A percentile compares a stretch with the other conserved stretches of the same genome.
Conservation (phyloP, 306 rosid genomes). For the Cucumis sativus region DNA sequence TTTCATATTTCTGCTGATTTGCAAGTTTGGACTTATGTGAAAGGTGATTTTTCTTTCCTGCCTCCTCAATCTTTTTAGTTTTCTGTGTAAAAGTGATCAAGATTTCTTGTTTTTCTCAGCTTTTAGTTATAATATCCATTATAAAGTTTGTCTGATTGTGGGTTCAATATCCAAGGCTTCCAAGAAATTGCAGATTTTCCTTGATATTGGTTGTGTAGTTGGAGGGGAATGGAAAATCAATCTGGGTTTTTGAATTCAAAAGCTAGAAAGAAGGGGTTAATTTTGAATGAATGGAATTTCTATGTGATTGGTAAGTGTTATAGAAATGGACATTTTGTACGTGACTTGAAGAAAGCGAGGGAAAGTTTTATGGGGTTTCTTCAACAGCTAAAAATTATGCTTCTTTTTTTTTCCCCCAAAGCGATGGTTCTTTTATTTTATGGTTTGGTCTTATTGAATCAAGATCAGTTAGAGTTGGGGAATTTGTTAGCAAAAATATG, state of each 20-base stretch:
- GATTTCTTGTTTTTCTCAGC: constrained; percentile 4
- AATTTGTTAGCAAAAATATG: not conserved
- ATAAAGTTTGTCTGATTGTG: not conserved
- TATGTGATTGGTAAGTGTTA: not conserved
- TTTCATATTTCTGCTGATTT: not conserved
- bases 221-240: not conserved
- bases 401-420: not conserved
- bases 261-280: not conserved
- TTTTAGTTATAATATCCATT: not conserved
- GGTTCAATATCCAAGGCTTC: not conserved
- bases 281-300: not conserved
- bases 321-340: not conserved
- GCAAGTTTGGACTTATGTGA: constrained; percentile 10
- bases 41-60: constrained; percentile 12
- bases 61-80: not conserved
- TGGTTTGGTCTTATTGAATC: not conserved
- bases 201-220: not conserved
- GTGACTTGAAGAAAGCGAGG: not conserved
- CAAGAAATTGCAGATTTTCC: not conserved
- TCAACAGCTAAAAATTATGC: not conserved
- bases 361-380: not conserved
- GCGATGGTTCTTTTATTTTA: not conserved
- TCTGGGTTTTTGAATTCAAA: not conserved
- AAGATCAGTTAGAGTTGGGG: not conserved
- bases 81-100: not conserved